phyloP scores from a whole-genome alignment of 2,329 filamentous ascomycete genomes.

The Talaromyces pinophilus region DNA sequence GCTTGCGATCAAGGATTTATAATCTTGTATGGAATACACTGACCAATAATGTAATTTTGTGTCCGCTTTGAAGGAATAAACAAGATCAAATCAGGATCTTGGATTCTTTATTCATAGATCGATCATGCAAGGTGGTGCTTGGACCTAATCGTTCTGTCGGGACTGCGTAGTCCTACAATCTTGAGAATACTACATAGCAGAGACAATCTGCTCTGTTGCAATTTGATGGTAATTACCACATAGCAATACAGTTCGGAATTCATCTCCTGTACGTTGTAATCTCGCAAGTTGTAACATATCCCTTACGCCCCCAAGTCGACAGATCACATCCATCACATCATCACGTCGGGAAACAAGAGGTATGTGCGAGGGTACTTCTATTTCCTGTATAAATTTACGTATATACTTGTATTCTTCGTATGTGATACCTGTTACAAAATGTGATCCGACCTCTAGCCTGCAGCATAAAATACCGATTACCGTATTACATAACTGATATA shows the following conservation, averaged over 20 bases:
- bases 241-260: neutral
- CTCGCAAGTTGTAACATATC: neutral
- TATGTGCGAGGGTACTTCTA: neutral
- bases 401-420: neutral
- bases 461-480: neutral
- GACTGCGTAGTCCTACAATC: neutral
- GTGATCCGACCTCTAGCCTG: neutral
- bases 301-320: conserved; percentile 4
- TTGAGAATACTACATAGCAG: neutral
- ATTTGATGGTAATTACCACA: neutral
- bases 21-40: no score
- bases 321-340: conserved; percentile 9
- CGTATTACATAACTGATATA: neutral
- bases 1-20: neutral
- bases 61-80: neutral
- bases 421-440: neutral
- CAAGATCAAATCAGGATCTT: neutral
- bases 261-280: neutral
- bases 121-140: conserved; percentile 9
- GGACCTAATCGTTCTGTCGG: neutral
- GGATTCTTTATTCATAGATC: neutral
- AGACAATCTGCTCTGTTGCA: neutral
- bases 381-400: neutral
- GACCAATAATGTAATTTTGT: neutral
- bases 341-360: neutral